Percentiles rank a stretch among this genome's conserved stretches.
Evolutionary conservation across 352 stramenopile genomes (phyloP).

Genomic region (Phytophthora multivora): DNA sequence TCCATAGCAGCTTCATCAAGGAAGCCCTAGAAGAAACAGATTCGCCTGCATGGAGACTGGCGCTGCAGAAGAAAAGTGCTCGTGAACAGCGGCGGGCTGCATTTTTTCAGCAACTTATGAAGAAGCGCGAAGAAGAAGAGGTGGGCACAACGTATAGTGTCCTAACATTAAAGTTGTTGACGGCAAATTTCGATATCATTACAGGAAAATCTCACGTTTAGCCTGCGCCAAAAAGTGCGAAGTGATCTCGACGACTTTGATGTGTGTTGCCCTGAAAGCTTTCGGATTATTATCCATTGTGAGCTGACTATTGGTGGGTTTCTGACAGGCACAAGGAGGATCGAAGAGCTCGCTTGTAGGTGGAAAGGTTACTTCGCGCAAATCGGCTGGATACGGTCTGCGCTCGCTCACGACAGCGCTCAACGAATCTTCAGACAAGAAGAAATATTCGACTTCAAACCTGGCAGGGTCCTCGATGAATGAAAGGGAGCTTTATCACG

Average conservation of each 20-base stretch:
- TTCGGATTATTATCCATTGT: neutral
- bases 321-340: conserved; percentile 11
- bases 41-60: conserved; percentile 64
- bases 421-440: conserved; percentile 27
- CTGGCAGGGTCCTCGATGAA: conserved; percentile 29
- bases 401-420: conserved; percentile 65
- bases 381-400: conserved; percentile 69
- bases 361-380: conserved; percentile 33
- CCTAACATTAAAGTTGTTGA: neutral
- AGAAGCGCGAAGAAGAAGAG: conserved; percentile 46
- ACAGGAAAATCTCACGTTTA: conserved; percentile 55
- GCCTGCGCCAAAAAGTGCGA: conserved; percentile 54
- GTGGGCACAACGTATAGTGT: conserved; percentile 11
- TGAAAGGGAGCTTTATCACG: conserved; percentile 31
- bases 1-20: conserved; percentile 79
- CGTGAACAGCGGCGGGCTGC: conserved; percentile 56
- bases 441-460: conserved; percentile 31
- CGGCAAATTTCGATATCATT: neutral
- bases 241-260: conserved; percentile 68
- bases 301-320: conserved; percentile 3
- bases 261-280: conserved; percentile 19
- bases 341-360: neutral
- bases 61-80: conserved; percentile 61
- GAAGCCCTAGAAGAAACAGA: conserved; percentile 73
- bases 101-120: conserved; percentile 65